Evolutionary conservation across 768 basidiomycete genomes (phyloP).

Genomic region (Neoboletus magnificus): DNA sequence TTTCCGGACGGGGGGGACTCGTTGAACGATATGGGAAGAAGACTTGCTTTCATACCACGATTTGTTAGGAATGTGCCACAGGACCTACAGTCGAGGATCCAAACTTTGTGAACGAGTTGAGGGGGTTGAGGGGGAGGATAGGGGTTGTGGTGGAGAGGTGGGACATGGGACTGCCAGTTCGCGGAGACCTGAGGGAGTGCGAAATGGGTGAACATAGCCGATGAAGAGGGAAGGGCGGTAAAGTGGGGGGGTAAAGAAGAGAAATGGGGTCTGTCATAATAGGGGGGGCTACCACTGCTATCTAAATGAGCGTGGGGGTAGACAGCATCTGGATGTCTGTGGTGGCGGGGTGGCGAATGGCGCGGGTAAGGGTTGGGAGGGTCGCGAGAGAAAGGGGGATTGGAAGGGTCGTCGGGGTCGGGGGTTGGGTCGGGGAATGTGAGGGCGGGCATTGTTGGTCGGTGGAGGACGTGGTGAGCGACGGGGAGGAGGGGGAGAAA

Average conservation of each 20-base stretch:
- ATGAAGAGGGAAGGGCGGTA: conserved; percentile 13
- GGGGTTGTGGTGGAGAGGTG: conserved; percentile 39
- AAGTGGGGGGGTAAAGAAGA: conserved; percentile 11
- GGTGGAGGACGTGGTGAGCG: not conserved
- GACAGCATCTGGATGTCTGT: conserved; percentile 14
- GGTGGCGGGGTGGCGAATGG: conserved; percentile 13
- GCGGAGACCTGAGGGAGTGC: conserved; percentile 11
- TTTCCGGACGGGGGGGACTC: not conserved
- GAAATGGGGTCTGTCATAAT: conserved; percentile 18
- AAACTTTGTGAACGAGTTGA: conserved; percentile 65
- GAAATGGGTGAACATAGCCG: conserved; percentile 30
- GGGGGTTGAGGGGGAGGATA: conserved; percentile 40
- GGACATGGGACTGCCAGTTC: conserved; percentile 34
- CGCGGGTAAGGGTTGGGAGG: conserved; percentile 23
- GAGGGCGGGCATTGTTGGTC: conserved; percentile 31
- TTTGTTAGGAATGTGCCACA: conserved; percentile 78
- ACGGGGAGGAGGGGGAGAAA: conserved; percentile 9
- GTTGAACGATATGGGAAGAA: not conserved
- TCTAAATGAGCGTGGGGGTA: conserved; percentile 29
- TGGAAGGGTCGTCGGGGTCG: conserved; percentile 1
- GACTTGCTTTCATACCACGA: conserved; percentile 76
- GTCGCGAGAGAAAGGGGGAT: conserved; percentile 2
- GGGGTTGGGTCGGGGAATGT: conserved; percentile 11
- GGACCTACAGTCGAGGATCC: conserved; percentile 73
- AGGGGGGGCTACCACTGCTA: not conserved